These are phyloP conservation scores for Vararia minispora DNA, from an alignment of 768 basidiomycete species.

Conservation along the genomic window DNA sequence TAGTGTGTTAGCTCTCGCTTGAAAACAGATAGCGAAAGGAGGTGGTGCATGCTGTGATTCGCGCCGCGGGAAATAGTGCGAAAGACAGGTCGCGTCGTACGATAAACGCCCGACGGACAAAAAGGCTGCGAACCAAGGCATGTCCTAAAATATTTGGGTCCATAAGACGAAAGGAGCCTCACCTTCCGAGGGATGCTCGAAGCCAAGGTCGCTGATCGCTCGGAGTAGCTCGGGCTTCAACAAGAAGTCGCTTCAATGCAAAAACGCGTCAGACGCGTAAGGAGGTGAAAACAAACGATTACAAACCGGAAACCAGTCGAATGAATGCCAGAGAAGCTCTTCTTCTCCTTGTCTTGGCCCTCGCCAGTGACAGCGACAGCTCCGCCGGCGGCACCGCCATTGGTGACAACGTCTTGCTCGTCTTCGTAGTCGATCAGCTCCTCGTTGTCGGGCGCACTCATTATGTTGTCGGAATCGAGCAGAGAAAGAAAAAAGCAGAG, in stretches of 20 bases:
- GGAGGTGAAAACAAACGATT: slow-evolving; percentile 4
- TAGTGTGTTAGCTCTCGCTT: too few relatives aligned
- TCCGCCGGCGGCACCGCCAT: slow-evolving; percentile 35
- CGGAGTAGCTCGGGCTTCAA: slow-evolving; percentile 94
- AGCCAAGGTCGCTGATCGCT: slow-evolving; percentile 98
- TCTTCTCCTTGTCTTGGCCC: slow-evolving; percentile 69
- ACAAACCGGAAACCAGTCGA: slow-evolving; percentile 91
- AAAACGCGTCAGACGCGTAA: slow-evolving; percentile 12
- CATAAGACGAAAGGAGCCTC: slow-evolving; percentile 14
- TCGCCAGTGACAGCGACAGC: slow-evolving; percentile 40
- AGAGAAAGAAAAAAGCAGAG: slow-evolving; percentile 21
- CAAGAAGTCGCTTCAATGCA: slow-evolving; percentile 77
- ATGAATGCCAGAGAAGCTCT: slow-evolving; percentile 99
- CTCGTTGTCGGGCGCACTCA: slow-evolving; percentile 81
- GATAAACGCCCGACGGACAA: too few relatives aligned
- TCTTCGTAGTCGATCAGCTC: slow-evolving; percentile 95
- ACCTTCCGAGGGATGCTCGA: slow-evolving; percentile 99
- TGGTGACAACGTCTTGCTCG: slow-evolving; percentile 69
- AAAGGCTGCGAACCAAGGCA: too few relatives aligned
- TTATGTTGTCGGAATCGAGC: slow-evolving; percentile 25
- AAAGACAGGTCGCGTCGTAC: too few relatives aligned
- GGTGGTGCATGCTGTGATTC: slow-evolving; percentile 1
- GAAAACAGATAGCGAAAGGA: too few relatives aligned
- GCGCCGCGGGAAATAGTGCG: too few relatives aligned
- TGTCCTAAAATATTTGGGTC: too few relatives aligned